Conservation (phyloP, 164 flowering plant genomes). For the Vitis labrusca region DNA sequence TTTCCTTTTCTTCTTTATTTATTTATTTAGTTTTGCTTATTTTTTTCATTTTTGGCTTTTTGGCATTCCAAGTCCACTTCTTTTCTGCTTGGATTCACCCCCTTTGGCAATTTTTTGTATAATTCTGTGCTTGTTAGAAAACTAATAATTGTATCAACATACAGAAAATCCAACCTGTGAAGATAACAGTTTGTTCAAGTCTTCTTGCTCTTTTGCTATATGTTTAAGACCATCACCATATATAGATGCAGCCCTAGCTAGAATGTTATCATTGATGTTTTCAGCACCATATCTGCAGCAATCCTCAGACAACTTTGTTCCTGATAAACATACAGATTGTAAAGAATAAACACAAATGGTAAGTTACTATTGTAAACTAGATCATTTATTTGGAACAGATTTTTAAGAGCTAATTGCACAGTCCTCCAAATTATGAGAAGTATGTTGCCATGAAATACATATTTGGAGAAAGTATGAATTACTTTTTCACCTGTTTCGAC, state of each 20-base stretch:
- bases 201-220: slow-evolving; percentile 92
- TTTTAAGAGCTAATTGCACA: background rate
- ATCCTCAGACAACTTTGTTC: slow-evolving; percentile 89
- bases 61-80: no score
- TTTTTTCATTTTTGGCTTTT: no score
- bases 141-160: background rate
- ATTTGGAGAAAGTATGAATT: background rate
- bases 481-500: slow-evolving; percentile 68
- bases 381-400: background rate
- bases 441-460: no score
- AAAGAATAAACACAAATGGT: background rate
- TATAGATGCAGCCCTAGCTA: slow-evolving; percentile 83
- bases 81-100: no score
- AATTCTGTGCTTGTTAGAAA: no score
- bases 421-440: background rate
- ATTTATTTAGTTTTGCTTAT: no score
- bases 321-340: slow-evolving; percentile 35
- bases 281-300: slow-evolving; percentile 85
- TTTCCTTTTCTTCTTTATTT: no score
- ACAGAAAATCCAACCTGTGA: slow-evolving; percentile 57
- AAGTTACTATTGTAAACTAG: background rate
- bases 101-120: background rate
- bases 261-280: slow-evolving; percentile 53
- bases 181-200: slow-evolving; percentile 56
- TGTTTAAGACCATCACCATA: slow-evolving; percentile 87